Conservation (phyloP, 2,329 filamentous ascomycete species). For the Nothophoma quercina region DNA sequence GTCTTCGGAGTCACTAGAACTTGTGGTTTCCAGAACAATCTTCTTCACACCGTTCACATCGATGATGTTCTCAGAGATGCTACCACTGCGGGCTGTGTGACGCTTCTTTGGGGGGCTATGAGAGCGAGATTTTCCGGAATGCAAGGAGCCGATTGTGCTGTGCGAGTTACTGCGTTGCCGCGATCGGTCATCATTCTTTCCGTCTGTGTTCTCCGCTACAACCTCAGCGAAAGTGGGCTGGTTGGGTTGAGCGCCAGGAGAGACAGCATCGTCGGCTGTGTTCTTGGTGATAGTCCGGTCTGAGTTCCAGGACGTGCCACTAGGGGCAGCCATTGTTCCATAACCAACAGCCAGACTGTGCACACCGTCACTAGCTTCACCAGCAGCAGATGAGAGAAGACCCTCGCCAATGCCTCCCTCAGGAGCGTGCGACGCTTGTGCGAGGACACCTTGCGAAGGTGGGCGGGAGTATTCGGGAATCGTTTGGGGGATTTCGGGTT, state of each 20-base stretch:
- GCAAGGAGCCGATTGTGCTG: slow-evolving; percentile 46
- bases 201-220: slow-evolving; percentile 23
- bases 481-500: slow-evolving; percentile 59
- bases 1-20: slow-evolving; percentile 57
- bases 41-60: slow-evolving; percentile 78
- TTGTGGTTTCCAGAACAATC: slow-evolving; percentile 75
- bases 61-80: slow-evolving; percentile 80
- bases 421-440: slow-evolving; percentile 47
- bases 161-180: slow-evolving; percentile 31
- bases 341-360: slow-evolving; percentile 63
- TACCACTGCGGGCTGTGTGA: slow-evolving; percentile 71
- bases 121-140: slow-evolving; percentile 33
- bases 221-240: slow-evolving; percentile 17
- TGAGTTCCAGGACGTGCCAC: slow-evolving; percentile 40
- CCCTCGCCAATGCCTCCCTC: slow-evolving; percentile 63
- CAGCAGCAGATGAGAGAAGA: slow-evolving; percentile 61
- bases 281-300: slow-evolving; percentile 24
- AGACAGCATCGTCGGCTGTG: slow-evolving; percentile 28
- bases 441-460: slow-evolving; percentile 26
- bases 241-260: slow-evolving; percentile 25
- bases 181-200: slow-evolving; percentile 25
- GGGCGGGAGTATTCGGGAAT: slow-evolving; percentile 51
- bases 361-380: slow-evolving; percentile 70
- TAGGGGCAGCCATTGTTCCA: slow-evolving; percentile 49
- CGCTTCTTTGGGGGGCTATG: slow-evolving; percentile 44